A percentile compares a stretch with the other conserved stretches of the same genome.
Evolutionary conservation across 2,329 filamentous ascomycete genomes (phyloP).

Genomic region (Thielaviopsis ethacetica): DNA sequence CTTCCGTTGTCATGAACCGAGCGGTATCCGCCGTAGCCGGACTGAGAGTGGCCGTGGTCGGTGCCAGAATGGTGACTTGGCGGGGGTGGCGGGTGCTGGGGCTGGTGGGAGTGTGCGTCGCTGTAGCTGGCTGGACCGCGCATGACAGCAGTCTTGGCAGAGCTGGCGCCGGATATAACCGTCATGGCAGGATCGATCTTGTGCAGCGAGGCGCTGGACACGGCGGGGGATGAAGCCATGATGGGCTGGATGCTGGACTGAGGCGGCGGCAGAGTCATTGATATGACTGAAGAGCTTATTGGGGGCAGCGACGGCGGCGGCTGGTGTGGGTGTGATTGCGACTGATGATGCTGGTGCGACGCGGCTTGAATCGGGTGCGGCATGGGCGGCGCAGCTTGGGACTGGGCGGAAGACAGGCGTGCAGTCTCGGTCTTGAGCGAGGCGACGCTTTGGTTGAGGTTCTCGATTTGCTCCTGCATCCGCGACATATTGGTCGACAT

Average conservation of each 20-base stretch:
- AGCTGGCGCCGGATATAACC: slow-evolving; percentile 8
- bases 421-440: slow-evolving; percentile 42
- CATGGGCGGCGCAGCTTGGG: neutral
- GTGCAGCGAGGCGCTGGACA: slow-evolving; percentile 10
- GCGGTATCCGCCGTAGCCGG: slow-evolving; percentile 7
- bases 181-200: slow-evolving; percentile 10
- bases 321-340: neutral
- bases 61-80: slow-evolving; percentile 10
- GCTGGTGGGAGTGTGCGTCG: neutral
- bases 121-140: slow-evolving; percentile 4
- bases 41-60: slow-evolving; percentile 9
- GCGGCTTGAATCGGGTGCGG: neutral
- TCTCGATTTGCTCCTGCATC: slow-evolving; percentile 72
- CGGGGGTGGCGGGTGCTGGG: neutral
- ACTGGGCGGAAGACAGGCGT: slow-evolving; percentile 20
- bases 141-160: slow-evolving; percentile 4
- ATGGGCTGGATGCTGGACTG: slow-evolving; percentile 1
- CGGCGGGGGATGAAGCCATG: slow-evolving; percentile 5
- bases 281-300: neutral
- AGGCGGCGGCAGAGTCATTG: slow-evolving; percentile 2
- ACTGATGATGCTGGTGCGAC: neutral
- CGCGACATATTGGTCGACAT: slow-evolving; percentile 59
- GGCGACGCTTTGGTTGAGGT: slow-evolving; percentile 56
- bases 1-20: slow-evolving; percentile 9
- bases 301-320: slow-evolving; percentile 3